These are phyloP conservation scores for Mucor indicus DNA, from an alignment of 371 early-diverging fungal genomes.

Conservation along the genomic window DNA sequence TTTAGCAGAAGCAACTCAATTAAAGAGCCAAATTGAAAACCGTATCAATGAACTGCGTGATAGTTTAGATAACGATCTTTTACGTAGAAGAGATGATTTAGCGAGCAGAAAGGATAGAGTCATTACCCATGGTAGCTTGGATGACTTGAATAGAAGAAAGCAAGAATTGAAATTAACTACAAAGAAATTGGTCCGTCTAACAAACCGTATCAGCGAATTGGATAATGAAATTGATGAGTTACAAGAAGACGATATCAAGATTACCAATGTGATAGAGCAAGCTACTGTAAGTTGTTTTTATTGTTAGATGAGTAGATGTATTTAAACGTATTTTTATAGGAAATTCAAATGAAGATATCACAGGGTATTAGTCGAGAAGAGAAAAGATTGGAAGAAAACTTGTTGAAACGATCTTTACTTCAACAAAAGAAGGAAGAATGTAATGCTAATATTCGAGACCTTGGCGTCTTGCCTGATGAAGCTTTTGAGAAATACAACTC, in stretches of 20 bases:
- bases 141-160: slow-evolving; percentile 44
- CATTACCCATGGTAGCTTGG: slow-evolving; percentile 24
- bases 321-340: slow-evolving; percentile 11
- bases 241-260: slow-evolving; percentile 36
- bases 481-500: slow-evolving; percentile 75
- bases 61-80: slow-evolving; percentile 62
- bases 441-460: slow-evolving; percentile 83
- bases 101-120: slow-evolving; percentile 51
- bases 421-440: slow-evolving; percentile 87
- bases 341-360: slow-evolving; percentile 16
- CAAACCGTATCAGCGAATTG: slow-evolving; percentile 33
- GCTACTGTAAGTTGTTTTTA: slow-evolving; percentile 37
- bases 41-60: slow-evolving; percentile 71
- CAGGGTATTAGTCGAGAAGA: slow-evolving; percentile 45
- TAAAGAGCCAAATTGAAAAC: slow-evolving; percentile 53
- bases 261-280: slow-evolving; percentile 48
- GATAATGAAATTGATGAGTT: slow-evolving; percentile 37
- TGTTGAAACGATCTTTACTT: slow-evolving; percentile 73
- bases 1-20: slow-evolving; percentile 36
- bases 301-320: background rate
- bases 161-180: slow-evolving; percentile 51
- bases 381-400: slow-evolving; percentile 70
- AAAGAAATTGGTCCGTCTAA: slow-evolving; percentile 31
- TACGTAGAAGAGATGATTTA: slow-evolving; percentile 57
- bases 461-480: slow-evolving; percentile 96